Evolutionary conservation across 1,284 basidiomycete genomes (phyloP), one percentile per base, ranked within the genome.

Genomic region (Grifola frondosa): DNA sequence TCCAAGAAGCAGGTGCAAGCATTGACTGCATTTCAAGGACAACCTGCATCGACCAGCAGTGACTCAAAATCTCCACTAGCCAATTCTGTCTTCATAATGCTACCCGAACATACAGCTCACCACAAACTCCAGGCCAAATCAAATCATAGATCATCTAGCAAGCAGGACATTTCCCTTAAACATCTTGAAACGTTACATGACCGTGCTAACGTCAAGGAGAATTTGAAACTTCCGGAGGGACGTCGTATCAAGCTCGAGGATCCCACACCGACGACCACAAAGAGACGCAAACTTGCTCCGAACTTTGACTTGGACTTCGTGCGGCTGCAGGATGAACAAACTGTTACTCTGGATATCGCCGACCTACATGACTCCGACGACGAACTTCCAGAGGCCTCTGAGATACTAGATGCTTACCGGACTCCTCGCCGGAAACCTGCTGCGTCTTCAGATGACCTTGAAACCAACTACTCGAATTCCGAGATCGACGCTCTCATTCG

Each of bases 271-370:
- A 39, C 36, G 21, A 21, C 37, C 15, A 49, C 22, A 37, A 44
- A 23, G 29, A 40, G 59, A 40, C 57, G 53, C 46, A 70, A 64
- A 56, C 56, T 50, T 8, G 46, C 51, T 10, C 73, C 74, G 7
- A 66, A 77, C 47, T 81, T 81, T 49, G 68, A 78, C 46, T 48
- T 84, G n/a, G 64, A 77, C 36, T 73, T 84, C 37, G 60, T 73
- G 6, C 67, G 73, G 30, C 53, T 84, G 40, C 67, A 75, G 30
- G 58, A 61, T 21, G 50, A 51, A 24, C 50, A 52, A 17, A 44
- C 56, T 39, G 30, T 49, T 19, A 44, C 57, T 30, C 44, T 19
- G 6, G 50, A 52, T 6, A 30, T 45, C 10, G 20, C 45, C 32
- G 57, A 59, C 38, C 30, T 59, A 10, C 51, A 54, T 20, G 61